Base-by-base conservation (phyloP, 1,284 basidiomycete species). In the Ganoderma meredithae region DNA sequence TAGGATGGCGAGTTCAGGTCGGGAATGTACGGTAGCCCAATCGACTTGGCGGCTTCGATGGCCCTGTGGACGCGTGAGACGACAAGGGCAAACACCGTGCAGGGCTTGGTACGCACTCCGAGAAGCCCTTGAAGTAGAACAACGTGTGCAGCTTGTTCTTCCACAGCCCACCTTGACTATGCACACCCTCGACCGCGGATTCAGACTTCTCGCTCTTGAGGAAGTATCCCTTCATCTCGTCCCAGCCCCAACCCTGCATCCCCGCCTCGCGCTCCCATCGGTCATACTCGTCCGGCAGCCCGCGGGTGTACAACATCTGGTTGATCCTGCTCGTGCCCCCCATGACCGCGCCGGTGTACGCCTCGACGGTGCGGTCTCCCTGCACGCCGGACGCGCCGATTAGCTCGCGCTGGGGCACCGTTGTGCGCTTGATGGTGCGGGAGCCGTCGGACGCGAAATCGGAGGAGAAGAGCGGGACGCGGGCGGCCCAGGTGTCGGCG, bases 271-370 rank as follows among this genome's bases (percentile, higher is more conserved):
- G 69, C 31, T 63, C 72, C 83, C 82, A 84, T 25, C 73, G 70
- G 49, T 83, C 77, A 64, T 81, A 84, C 66, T 83, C 82, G 0
- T 75, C 79, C 6, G 81, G 79, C 5, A 78, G 47, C 0, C 72
- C 80, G 5, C 82, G 75, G 3, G 78, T 79, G 62, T 84, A 83
- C 66, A 82, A 65, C 77, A 82, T 78, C 62, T 76, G 79, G 71
- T 86, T 87, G 71, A 72, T 72, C 25, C 66, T 62, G 66, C 81
- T 81, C 1, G 79, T 80, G 0, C 85, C 85, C 10, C 85, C 84
- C 6, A 84, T 73, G 0, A 77, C 80, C 3, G 39, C 60, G n/a
- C 71, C 71, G 2, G 62, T 41, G 63, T 67, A 72, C 49, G 68
- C 68, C 43, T 72, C 59, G n/a, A 69, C 63, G 12, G 27, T 13